Percentiles rank a stretch among this genome's conserved stretches.
phyloP scores from a whole-genome alignment of 352 stramenopile species.

The Albugo candida region DNA sequence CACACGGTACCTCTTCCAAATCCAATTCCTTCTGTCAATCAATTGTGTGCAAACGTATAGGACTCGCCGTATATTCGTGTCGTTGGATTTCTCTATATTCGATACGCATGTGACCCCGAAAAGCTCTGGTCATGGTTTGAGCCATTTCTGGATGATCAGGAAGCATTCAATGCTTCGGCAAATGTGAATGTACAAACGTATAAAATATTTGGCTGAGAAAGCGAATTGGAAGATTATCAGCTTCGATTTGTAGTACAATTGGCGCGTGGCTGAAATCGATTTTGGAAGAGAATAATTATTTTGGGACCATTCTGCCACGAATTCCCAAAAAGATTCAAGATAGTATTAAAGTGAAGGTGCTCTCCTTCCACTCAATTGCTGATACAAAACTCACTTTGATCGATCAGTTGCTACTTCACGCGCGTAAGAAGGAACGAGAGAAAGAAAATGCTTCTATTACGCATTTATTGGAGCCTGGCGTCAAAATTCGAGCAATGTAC shows the following conservation, averaged over 20 bases:
- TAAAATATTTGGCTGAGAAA: conserved; percentile 5
- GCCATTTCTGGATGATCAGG: conserved; percentile 89
- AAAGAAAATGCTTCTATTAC: conserved; percentile 42
- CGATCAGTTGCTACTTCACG: conserved; percentile 53
- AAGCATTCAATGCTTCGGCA: conserved; percentile 79
- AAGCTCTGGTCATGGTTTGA: conserved; percentile 89
- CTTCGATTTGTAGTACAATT: conserved; percentile 52
- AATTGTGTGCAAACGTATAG: conserved; percentile 10
- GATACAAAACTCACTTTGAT: neutral
- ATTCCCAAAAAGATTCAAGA: conserved; percentile 92
- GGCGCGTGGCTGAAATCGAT: conserved; percentile 82
- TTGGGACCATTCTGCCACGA: conserved; percentile 89
- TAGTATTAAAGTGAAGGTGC: conserved; percentile 88
- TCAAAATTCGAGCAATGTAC: conserved; percentile 88
- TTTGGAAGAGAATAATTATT: conserved; percentile 91
- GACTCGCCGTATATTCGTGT: conserved; percentile 94
- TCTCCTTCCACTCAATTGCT: neutral
- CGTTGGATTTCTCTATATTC: conserved; percentile 94
- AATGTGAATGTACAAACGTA: conserved; percentile 70
- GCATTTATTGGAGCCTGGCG: conserved; percentile 70
- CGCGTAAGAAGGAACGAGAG: conserved; percentile 39
- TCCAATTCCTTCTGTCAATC: neutral
- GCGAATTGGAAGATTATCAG: conserved; percentile 1
- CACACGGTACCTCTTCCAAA: conserved; percentile 29
- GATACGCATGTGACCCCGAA: conserved; percentile 87